These are phyloP conservation scores for Pelargonium citronellum DNA, from an alignment of 441 rosid genomes.

Conservation along the genomic window DNA sequence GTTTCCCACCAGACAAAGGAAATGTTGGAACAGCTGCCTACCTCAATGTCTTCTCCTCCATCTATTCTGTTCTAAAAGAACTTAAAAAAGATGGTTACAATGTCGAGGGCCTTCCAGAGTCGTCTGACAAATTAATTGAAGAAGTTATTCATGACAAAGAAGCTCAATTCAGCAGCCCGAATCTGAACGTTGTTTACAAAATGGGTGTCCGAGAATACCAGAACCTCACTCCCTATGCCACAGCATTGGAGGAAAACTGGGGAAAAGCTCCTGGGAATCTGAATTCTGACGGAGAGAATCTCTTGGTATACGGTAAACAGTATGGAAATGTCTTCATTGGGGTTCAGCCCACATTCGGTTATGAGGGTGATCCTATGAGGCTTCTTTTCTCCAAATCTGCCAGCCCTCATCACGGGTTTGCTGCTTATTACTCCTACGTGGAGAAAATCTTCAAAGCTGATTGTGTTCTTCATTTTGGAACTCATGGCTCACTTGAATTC, in stretches of 20 bases:
- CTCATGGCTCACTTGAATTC: slow-evolving; percentile 95
- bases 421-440: slow-evolving; percentile 89
- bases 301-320: slow-evolving; percentile 82
- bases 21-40: slow-evolving; percentile 94
- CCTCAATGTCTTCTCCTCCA: slow-evolving; percentile 91
- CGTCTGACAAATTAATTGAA: slow-evolving; percentile 78
- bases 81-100: slow-evolving; percentile 81
- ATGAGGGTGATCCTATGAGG: slow-evolving; percentile 99
- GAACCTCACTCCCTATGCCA: slow-evolving; percentile 71
- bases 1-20: slow-evolving; percentile 98
- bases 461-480: slow-evolving; percentile 94
- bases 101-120: slow-evolving; percentile 87
- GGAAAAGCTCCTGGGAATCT: slow-evolving; percentile 97
- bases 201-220: slow-evolving; percentile 88
- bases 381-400: slow-evolving; percentile 95
- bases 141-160: slow-evolving; percentile 90
- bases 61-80: slow-evolving; percentile 78
- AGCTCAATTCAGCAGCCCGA: slow-evolving; percentile 96
- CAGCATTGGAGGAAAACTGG: slow-evolving; percentile 92
- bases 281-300: slow-evolving; percentile 91
- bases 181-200: slow-evolving; percentile 79
- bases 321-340: slow-evolving; percentile 95
- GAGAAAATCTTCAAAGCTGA: slow-evolving; percentile 95
- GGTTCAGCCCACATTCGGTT: slow-evolving; percentile 96
- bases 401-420: slow-evolving; percentile 96